A percentile compares a stretch with the other conserved stretches of the same genome.
Evolutionary conservation across 140 eudicot species (phyloP).

Genomic region (Cichorium intybus): DNA sequence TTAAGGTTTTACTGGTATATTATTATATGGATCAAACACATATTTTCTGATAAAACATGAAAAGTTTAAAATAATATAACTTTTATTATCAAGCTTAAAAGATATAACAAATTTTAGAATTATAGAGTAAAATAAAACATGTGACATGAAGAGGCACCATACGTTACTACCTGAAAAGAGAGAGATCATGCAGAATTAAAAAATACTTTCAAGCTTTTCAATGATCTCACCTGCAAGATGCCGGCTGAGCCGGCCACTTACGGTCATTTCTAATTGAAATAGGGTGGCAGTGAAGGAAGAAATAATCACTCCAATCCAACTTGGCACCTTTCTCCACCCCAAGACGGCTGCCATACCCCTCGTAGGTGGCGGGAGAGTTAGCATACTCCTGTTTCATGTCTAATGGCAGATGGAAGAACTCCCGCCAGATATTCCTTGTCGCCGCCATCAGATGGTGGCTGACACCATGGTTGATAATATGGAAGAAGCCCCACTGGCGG

Average conservation of each 20-base stretch:
- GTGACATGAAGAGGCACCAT: background rate
- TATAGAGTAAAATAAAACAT: background rate
- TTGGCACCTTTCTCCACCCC: constrained; percentile 60
- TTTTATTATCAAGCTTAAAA: background rate
- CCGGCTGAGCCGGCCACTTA: constrained; percentile 63
- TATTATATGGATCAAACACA: background rate
- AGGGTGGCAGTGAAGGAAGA: constrained; percentile 55
- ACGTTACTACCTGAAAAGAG: background rate
- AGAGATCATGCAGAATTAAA: background rate
- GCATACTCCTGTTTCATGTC: constrained; percentile 57
- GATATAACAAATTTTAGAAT: background rate
- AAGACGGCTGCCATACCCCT: constrained; percentile 74
- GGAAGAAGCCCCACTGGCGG: constrained; percentile 74
- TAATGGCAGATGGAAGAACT: constrained; percentile 53
- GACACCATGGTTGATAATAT: constrained; percentile 70
- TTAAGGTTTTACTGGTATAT: too few relatives aligned
- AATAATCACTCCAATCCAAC: constrained; percentile 80
- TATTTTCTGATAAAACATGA: background rate
- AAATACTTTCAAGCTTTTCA: background rate
- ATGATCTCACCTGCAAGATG: constrained; percentile 47
- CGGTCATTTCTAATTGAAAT: constrained; percentile 29
- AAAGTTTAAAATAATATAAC: background rate
- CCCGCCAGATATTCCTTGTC: constrained; percentile 52
- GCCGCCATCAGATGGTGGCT: constrained; percentile 42
- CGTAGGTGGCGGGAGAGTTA: constrained; percentile 62